These are phyloP conservation scores for Aureobasidium namibiae DNA, from an alignment of 2,329 filamentous ascomycete genomes.

Conservation along the genomic window DNA sequence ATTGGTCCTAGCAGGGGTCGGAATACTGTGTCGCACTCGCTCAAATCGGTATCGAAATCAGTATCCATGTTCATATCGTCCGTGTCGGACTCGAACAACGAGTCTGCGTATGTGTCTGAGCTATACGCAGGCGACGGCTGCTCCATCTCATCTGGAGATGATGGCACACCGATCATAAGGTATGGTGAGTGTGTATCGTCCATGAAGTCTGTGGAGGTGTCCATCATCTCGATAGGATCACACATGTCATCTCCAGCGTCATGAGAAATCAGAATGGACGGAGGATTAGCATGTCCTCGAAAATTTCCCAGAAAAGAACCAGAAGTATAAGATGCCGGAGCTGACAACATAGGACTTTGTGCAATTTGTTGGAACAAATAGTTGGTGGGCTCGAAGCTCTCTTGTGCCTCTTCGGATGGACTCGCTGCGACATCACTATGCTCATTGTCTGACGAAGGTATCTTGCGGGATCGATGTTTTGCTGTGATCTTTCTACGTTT, in stretches of 20 bases:
- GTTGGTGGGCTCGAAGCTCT: background rate
- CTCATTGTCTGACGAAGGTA: background rate
- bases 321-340: background rate
- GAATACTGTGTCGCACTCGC: background rate
- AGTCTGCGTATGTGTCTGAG: background rate
- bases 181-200: background rate
- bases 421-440: background rate
- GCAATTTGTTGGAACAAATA: background rate
- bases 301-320: background rate
- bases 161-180: background rate
- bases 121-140: background rate
- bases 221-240: background rate
- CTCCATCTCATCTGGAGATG: background rate
- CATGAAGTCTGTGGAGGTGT: background rate
- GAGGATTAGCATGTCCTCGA: background rate
- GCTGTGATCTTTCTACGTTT: background rate
- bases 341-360: background rate
- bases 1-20: background rate
- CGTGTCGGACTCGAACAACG: slow-evolving; percentile 1
- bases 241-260: background rate
- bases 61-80: background rate
- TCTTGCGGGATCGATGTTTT: background rate
- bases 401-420: background rate
- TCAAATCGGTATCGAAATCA: background rate
- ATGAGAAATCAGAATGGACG: background rate